Evolutionary conservation across 2,329 filamentous ascomycete genomes (phyloP).

Genomic region (Dactylellina drechsleri): DNA sequence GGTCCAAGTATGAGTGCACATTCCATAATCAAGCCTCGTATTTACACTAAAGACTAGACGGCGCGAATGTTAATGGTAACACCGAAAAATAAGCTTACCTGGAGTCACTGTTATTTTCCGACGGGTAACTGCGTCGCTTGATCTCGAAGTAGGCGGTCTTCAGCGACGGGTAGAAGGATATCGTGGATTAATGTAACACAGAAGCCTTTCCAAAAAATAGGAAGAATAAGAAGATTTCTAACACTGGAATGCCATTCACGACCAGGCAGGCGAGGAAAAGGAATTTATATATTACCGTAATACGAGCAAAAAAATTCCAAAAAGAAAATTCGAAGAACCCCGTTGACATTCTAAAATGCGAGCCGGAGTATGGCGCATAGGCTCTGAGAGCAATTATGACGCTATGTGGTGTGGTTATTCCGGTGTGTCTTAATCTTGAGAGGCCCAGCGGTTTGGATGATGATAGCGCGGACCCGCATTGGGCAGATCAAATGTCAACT

Average conservation of each 20-base stretch:
- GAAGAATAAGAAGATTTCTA: too few relatives aligned
- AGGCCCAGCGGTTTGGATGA: neutral
- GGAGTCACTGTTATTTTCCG: neutral
- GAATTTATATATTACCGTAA: slow-evolving; percentile 33
- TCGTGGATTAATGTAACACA: too few relatives aligned
- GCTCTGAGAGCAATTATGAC: slow-evolving; percentile 25
- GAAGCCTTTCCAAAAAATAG: too few relatives aligned
- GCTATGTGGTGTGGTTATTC: slow-evolving; percentile 17
- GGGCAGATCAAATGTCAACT: slow-evolving; percentile 19
- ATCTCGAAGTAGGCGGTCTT: neutral
- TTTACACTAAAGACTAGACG: slow-evolving; percentile 3
- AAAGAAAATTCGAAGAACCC: neutral
- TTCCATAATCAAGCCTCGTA: neutral
- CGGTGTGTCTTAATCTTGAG: neutral
- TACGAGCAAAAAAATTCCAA: neutral
- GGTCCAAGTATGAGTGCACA: too few relatives aligned
- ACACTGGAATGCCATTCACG: neutral
- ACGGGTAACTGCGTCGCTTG: slow-evolving; percentile 20
- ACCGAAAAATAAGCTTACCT: slow-evolving; percentile 32
- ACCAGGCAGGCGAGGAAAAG: slow-evolving; percentile 5
- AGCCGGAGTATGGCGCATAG: neutral
- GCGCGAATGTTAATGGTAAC: neutral
- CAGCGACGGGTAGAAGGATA: slow-evolving; percentile 10
- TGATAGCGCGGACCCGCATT: slow-evolving; percentile 3
- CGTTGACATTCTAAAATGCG: neutral